These are phyloP conservation scores for Ramularia collo-cygni DNA, from an alignment of 2,329 filamentous ascomycete species.

Conservation along the genomic window DNA sequence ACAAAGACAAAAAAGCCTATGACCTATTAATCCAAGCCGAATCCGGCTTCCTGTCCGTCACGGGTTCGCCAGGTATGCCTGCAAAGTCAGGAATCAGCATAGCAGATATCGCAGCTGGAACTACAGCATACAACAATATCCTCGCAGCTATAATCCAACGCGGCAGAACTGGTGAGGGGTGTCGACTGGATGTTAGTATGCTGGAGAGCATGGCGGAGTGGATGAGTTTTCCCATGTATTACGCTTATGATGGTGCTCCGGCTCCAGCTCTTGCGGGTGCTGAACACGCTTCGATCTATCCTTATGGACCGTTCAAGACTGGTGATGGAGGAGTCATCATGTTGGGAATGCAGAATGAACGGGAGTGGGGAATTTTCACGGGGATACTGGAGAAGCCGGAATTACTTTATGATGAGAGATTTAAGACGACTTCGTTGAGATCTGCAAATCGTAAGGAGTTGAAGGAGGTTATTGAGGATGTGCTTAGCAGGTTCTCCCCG, in stretches of 20 bases:
- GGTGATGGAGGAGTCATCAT: conserved; percentile 45
- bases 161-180: conserved; percentile 43
- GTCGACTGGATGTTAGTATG: conserved; percentile 51
- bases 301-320: conserved; percentile 50
- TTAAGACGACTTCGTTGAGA: conserved; percentile 42
- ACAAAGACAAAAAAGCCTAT: conserved; percentile 82
- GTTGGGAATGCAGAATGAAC: conserved; percentile 53
- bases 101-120: conserved; percentile 85
- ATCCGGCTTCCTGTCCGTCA: conserved; percentile 50
- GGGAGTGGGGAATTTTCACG: conserved; percentile 49
- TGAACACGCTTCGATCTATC: conserved; percentile 50
- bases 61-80: conserved; percentile 73
- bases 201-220: conserved; percentile 53
- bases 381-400: conserved; percentile 40
- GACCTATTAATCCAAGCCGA: conserved; percentile 95
- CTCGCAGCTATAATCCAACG: conserved; percentile 76
- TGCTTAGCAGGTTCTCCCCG: conserved; percentile 36
- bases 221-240: conserved; percentile 61
- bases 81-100: conserved; percentile 96
- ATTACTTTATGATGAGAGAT: conserved; percentile 42
- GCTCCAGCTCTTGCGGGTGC: conserved; percentile 43
- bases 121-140: conserved; percentile 82
- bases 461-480: conserved; percentile 39
- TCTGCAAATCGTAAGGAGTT: conserved; percentile 43
- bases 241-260: conserved; percentile 42